These are phyloP conservation scores for Sicyos edulis DNA, from an alignment of 306 rosid species.

Conservation along the genomic window DNA sequence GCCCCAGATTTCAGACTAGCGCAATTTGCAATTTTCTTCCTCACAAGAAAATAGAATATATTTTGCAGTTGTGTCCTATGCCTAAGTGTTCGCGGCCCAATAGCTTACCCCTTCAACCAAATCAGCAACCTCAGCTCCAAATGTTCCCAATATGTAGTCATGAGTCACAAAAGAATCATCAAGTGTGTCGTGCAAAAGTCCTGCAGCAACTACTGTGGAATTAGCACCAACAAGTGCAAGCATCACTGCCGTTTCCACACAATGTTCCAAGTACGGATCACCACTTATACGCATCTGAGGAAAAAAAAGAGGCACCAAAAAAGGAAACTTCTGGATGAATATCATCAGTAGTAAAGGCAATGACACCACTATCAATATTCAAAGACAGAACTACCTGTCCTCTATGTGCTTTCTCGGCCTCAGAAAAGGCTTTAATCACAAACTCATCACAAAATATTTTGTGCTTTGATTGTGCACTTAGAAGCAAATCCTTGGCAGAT, in stretches of 20 bases:
- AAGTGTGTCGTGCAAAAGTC: slow-evolving; percentile 92
- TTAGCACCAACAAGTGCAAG: slow-evolving; percentile 88
- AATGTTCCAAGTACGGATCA: slow-evolving; percentile 89
- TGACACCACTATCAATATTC: background rate
- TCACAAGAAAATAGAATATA: background rate
- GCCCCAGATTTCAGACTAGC: background rate
- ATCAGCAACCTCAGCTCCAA: slow-evolving; percentile 83
- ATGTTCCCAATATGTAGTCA: slow-evolving; percentile 55
- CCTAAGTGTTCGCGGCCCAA: background rate
- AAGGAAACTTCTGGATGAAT: slow-evolving; percentile 21
- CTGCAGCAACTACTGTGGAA: slow-evolving; percentile 90
- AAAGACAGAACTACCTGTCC: slow-evolving; percentile 45
- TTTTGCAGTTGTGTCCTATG: background rate
- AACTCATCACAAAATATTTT: slow-evolving; percentile 57
- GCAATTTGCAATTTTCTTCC: background rate
- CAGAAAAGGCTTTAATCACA: slow-evolving; percentile 59
- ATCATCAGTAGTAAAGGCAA: slow-evolving; percentile 19
- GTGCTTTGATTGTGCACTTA: slow-evolving; percentile 53
- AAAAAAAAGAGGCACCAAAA: slow-evolving; percentile 15
- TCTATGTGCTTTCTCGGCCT: slow-evolving; percentile 74
- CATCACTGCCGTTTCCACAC: slow-evolving; percentile 86
- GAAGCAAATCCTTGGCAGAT: slow-evolving; percentile 45
- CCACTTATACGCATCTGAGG: slow-evolving; percentile 84
- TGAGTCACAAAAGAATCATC: slow-evolving; percentile 71
- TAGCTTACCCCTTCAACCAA: slow-evolving; percentile 81